Conservation (phyloP, 495 filamentous ascomycete genomes). For the Penicillium argentinense region DNA sequence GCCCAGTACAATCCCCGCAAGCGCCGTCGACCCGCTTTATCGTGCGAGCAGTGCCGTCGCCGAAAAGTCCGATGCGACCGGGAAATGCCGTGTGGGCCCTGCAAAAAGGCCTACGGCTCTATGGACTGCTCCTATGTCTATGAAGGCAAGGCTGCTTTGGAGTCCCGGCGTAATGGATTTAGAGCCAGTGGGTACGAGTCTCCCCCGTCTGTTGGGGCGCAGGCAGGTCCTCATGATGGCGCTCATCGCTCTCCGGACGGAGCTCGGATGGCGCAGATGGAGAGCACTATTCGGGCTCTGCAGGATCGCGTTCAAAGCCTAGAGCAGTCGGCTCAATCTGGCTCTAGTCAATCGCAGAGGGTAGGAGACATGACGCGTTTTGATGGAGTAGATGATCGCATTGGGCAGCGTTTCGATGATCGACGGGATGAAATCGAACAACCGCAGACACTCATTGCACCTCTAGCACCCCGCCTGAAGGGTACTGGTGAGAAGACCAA, state of each 20-base stretch:
- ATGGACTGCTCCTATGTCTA: constrained; percentile 24
- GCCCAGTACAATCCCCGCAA: constrained; percentile 20
- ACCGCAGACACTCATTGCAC: constrained; percentile 15
- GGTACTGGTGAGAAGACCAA: constrained; percentile 30
- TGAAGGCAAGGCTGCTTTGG: constrained; percentile 18
- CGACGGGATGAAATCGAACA: neutral
- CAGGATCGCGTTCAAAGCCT: constrained; percentile 17
- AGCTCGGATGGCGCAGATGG: constrained; percentile 14
- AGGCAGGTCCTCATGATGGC: neutral
- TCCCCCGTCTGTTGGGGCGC: neutral
- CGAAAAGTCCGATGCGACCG: constrained; percentile 50
- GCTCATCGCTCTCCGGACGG: neutral
- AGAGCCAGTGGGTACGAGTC: constrained; percentile 4
- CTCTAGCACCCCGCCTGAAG: constrained; percentile 17
- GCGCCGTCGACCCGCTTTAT: constrained; percentile 40
- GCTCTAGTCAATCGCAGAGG: neutral
- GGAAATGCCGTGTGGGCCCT: constrained; percentile 38
- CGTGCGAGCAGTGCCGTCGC: constrained; percentile 44
- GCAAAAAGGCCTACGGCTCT: constrained; percentile 29
- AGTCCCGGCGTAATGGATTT: constrained; percentile 5
- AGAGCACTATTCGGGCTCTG: constrained; percentile 15
- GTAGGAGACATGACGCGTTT: neutral
- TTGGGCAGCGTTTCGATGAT: neutral
- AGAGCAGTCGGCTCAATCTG: constrained; percentile 1
- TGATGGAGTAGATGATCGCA: neutral